phyloP scores from a whole-genome alignment of 2,329 filamentous ascomycete species.

The Penicillium brevicompactum region DNA sequence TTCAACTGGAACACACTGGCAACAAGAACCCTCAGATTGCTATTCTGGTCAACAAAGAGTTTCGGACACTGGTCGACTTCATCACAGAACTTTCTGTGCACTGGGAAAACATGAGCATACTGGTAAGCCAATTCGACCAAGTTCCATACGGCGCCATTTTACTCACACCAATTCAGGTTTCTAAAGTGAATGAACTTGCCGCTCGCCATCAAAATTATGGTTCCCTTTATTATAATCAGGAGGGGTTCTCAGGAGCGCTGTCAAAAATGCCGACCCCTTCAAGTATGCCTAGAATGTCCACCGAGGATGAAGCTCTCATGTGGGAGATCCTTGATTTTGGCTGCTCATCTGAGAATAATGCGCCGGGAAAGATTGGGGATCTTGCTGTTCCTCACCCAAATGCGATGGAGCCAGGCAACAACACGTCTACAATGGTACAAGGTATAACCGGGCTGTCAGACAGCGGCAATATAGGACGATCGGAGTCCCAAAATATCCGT shows the following conservation, averaged over 20 bases:
- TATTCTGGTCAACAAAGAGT: slow-evolving; percentile 24
- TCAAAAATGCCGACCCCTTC: slow-evolving; percentile 28
- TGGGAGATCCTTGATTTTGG: slow-evolving; percentile 31
- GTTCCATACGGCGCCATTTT: no score
- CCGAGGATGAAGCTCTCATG: slow-evolving; percentile 26
- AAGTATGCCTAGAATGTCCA: slow-evolving; percentile 28
- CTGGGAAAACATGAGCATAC: slow-evolving; percentile 24
- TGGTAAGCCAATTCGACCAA: slow-evolving; percentile 14
- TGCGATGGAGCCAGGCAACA: background rate
- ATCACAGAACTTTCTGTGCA: slow-evolving; percentile 23
- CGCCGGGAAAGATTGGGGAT: background rate
- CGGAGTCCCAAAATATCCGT: background rate
- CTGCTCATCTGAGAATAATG: slow-evolving; percentile 10
- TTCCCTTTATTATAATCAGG: slow-evolving; percentile 29
- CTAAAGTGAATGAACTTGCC: slow-evolving; percentile 23
- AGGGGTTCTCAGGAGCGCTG: slow-evolving; percentile 24
- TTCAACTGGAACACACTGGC: slow-evolving; percentile 30
- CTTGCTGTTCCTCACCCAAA: background rate
- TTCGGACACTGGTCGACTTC: slow-evolving; percentile 22
- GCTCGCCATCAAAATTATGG: slow-evolving; percentile 26
- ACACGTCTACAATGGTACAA: background rate
- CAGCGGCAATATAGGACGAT: background rate
- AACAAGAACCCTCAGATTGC: slow-evolving; percentile 30
- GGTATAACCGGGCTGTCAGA: background rate
- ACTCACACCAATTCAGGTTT: slow-evolving; percentile 12